phyloP scores from a whole-genome alignment of 805 yeast species.

The Spathaspora sp. region DNA sequence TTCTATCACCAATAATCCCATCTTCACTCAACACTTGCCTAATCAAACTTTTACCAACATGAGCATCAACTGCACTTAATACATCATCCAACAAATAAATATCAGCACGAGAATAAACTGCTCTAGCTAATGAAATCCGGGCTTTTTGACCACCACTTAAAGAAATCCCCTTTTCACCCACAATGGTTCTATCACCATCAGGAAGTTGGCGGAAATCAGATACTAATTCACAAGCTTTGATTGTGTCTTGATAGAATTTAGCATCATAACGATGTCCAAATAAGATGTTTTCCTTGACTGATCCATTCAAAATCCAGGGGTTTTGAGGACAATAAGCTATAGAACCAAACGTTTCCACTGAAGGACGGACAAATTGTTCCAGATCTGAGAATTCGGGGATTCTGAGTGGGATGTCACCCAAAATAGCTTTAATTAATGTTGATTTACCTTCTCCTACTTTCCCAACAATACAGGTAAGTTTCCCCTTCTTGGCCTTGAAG shows the following conservation, averaged over 20 bases:
- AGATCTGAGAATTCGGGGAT: slow-evolving; percentile 8
- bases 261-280: slow-evolving; percentile 33
- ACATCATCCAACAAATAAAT: slow-evolving; percentile 38
- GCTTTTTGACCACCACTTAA: slow-evolving; percentile 44
- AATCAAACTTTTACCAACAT: slow-evolving; percentile 35
- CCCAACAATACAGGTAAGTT: slow-evolving; percentile 40
- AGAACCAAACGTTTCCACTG: slow-evolving; percentile 24
- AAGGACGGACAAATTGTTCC: slow-evolving; percentile 8
- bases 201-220: slow-evolving; percentile 34
- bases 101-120: slow-evolving; percentile 39
- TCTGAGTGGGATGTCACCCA: slow-evolving; percentile 27
- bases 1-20: slow-evolving; percentile 31
- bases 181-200: slow-evolving; percentile 39
- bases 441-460: slow-evolving; percentile 40
- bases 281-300: slow-evolving; percentile 36
- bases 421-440: slow-evolving; percentile 30
- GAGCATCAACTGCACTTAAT: slow-evolving; percentile 42
- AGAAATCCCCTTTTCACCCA: slow-evolving; percentile 43
- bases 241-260: slow-evolving; percentile 26
- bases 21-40: slow-evolving; percentile 25
- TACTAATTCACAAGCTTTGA: slow-evolving; percentile 34
- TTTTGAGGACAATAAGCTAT: slow-evolving; percentile 39
- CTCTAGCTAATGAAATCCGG: slow-evolving; percentile 38
- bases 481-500: slow-evolving; percentile 30
- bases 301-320: slow-evolving; percentile 40